Conservation (phyloP, 257 asterid genomes). For the Solanum pimpinellifolium region DNA sequence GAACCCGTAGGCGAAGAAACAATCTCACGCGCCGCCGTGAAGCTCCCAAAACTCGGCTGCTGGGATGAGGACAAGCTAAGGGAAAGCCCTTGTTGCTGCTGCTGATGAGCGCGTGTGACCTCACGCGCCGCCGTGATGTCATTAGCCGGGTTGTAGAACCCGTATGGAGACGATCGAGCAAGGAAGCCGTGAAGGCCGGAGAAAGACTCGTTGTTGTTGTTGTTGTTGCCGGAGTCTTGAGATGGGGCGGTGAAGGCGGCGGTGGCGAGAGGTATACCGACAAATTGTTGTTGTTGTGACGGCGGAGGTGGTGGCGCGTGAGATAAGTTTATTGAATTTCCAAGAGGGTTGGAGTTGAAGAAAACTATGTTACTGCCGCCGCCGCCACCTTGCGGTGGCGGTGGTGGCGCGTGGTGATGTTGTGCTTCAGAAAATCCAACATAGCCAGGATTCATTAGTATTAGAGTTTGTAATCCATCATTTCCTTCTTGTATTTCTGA, state of each 20-base stretch:
- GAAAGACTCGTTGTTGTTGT: not conserved
- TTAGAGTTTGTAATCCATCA: slow-evolving; percentile 81
- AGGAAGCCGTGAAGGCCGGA: slow-evolving; percentile 56
- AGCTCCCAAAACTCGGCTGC: slow-evolving; percentile 35
- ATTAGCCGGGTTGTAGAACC: slow-evolving; percentile 31
- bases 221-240: slow-evolving; percentile 2
- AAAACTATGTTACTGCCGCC: slow-evolving; percentile 50
- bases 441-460: slow-evolving; percentile 87
- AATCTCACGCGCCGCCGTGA: slow-evolving; percentile 28
- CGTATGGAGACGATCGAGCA: slow-evolving; percentile 49
- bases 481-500: slow-evolving; percentile 64
- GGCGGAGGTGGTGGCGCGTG: slow-evolving; percentile 55
- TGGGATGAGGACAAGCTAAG: slow-evolving; percentile 70
- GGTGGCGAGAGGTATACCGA: slow-evolving; percentile 54
- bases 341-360: slow-evolving; percentile 44
- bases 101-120: slow-evolving; percentile 35
- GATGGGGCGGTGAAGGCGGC: slow-evolving; percentile 1
- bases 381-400: slow-evolving; percentile 17
- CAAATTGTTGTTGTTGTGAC: slow-evolving; percentile 42
- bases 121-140: slow-evolving; percentile 60
- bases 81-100: slow-evolving; percentile 49
- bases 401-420: slow-evolving; percentile 19
- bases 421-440: slow-evolving; percentile 68
- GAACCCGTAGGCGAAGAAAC: slow-evolving; percentile 23
- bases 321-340: slow-evolving; percentile 8